Evolutionary conservation across 192 early-diverging fungal species (phyloP).

Genomic region (Chytriomyces confervae): DNA sequence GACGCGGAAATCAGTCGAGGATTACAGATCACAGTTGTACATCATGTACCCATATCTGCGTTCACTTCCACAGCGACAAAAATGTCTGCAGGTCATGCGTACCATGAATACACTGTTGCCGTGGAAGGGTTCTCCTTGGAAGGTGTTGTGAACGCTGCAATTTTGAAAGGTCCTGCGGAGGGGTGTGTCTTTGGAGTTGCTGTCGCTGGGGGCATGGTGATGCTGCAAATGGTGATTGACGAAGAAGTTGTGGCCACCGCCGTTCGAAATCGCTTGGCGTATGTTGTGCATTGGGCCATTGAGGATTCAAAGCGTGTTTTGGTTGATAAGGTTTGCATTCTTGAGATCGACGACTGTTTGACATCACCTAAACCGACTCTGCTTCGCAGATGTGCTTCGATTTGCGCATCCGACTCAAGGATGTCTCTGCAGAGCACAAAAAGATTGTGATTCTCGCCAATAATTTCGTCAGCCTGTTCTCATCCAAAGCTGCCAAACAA

Average conservation of each 20-base stretch:
- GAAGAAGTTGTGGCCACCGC: slow-evolving; percentile 1
- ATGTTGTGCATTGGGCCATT: slow-evolving; percentile 14
- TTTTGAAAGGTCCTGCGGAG: background rate
- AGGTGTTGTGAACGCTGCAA: slow-evolving; percentile 5
- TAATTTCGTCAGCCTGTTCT: slow-evolving; percentile 24
- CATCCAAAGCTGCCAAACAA: slow-evolving; percentile 3
- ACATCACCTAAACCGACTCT: background rate
- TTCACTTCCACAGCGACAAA: background rate
- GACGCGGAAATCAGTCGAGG: slow-evolving; percentile 20
- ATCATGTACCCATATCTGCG: slow-evolving; percentile 7
- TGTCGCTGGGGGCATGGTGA: slow-evolving; percentile 19
- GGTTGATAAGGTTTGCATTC: slow-evolving; percentile 27
- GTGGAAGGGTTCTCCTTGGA: slow-evolving; percentile 20
- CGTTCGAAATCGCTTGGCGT: slow-evolving; percentile 10
- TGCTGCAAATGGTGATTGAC: slow-evolving; percentile 6
- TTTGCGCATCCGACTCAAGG: slow-evolving; percentile 21
- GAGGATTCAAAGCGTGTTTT: slow-evolving; percentile 21
- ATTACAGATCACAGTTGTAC: slow-evolving; percentile 7
- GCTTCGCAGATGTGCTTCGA: slow-evolving; percentile 10
- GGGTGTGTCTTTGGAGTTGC: slow-evolving; percentile 7
- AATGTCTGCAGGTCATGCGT: background rate
- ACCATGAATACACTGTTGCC: slow-evolving; percentile 2
- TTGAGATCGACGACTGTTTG: background rate
- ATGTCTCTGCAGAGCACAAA: slow-evolving; percentile 28
- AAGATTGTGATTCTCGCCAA: slow-evolving; percentile 28